phyloP scores from a whole-genome alignment of 2,329 filamentous ascomycete species.

The Emericellopsis cladophorae region DNA sequence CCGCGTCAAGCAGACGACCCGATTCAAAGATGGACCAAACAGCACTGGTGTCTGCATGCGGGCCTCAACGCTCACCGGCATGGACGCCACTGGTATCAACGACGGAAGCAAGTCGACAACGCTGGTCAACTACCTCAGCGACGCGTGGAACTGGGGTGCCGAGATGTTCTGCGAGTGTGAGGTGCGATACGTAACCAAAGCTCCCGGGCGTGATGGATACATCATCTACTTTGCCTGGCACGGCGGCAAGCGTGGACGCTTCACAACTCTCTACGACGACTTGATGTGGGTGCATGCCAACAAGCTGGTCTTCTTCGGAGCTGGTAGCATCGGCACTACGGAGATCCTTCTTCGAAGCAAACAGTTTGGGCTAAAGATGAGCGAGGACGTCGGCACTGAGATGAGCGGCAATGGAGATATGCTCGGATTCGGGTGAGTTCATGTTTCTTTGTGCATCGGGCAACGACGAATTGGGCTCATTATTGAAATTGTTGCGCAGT shows the following conservation, averaged over 20 bases:
- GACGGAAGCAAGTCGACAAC: conserved; percentile 57
- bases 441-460: conserved; percentile 5
- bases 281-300: conserved; percentile 56
- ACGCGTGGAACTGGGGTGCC: conserved; percentile 61
- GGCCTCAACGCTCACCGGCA: conserved; percentile 44
- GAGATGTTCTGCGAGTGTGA: conserved; percentile 61
- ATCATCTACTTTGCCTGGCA: conserved; percentile 54
- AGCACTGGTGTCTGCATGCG: conserved; percentile 52
- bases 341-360: conserved; percentile 52
- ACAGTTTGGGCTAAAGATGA: conserved; percentile 43
- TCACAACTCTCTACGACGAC: conserved; percentile 41
- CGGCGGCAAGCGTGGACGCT: conserved; percentile 41
- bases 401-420: conserved; percentile 59
- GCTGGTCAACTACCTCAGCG: conserved; percentile 52
- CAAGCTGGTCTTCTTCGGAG: conserved; percentile 53
- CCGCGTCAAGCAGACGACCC: conserved; percentile 47
- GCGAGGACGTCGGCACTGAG: conserved; percentile 40
- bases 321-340: conserved; percentile 51
- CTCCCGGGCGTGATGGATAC: conserved; percentile 38
- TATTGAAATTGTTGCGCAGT: conserved; percentile 13
- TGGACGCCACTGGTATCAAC: conserved; percentile 52
- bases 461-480: background rate
- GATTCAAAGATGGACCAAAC: conserved; percentile 48
- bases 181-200: conserved; percentile 48
- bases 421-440: conserved; percentile 48